These are phyloP conservation scores for Eruca vesicaria DNA, from an alignment of 441 rosid genomes.

Conservation along the genomic window DNA sequence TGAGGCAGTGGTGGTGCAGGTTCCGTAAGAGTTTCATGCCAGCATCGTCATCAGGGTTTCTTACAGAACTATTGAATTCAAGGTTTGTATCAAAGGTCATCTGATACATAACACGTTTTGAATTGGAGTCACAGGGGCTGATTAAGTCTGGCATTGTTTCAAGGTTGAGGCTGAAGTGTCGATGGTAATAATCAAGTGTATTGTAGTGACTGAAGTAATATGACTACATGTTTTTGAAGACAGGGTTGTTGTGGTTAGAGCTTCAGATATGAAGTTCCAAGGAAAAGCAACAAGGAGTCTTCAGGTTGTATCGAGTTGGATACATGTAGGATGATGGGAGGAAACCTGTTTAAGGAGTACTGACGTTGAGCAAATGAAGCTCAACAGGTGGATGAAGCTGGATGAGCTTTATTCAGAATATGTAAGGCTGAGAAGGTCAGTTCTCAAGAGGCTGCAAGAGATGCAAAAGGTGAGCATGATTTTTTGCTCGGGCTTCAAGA, in stretches of 20 bases:
- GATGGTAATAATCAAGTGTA: neutral
- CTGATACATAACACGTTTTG: neutral
- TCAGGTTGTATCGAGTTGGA: neutral
- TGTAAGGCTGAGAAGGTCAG: neutral
- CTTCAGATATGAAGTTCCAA: neutral
- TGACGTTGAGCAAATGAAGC: neutral
- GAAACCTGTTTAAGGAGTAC: neutral
- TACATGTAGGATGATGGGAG: neutral
- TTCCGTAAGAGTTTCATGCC: neutral
- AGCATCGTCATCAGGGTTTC: neutral
- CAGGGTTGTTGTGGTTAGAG: neutral
- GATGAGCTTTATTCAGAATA: neutral
- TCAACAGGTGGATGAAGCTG: neutral
- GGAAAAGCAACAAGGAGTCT: neutral
- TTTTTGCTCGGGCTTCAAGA: neutral
- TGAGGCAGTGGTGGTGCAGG: neutral
- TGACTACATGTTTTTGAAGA: neutral
- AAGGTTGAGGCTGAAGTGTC: neutral
- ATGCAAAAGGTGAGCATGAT: neutral
- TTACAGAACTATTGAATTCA: neutral
- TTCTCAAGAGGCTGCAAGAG: neutral
- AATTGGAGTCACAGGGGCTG: neutral
- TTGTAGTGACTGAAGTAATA: neutral
- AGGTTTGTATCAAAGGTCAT: neutral
- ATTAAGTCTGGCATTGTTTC: neutral